Base-by-base conservation (phyloP, 768 basidiomycete genomes). In the Tricholoma hemisulphureum region DNA sequence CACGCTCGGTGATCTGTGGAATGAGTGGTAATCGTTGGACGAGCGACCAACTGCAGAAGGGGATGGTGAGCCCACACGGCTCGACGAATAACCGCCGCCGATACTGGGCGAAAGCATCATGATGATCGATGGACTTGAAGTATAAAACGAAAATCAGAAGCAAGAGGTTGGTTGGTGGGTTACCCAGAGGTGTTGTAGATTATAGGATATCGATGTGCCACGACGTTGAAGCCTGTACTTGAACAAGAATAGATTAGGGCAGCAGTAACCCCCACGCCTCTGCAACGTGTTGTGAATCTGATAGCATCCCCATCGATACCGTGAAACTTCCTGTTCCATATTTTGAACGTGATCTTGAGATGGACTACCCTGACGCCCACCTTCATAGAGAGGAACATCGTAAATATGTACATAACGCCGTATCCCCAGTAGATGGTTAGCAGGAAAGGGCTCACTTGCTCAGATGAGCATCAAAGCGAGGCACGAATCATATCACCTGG, bases 1-100 rank as follows among this genome's bases (percentile, higher is more conserved):
- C 24, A 74, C 63, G 56, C 79, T 80, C 16, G 77, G 73, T 9
- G 76, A 75, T 35, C 78, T 74, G 26, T 72, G 64, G 55, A 73
- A 76, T 18, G 14, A 6, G 14, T 75, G 63, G 18, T 77, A 69
- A 23, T 57, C 56, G 60, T 68, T 67, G 8, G 67, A 64, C 1
- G 57, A 48, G 46, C 63, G 63, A 45, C 60, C 58, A 41, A 60
- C 59, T 4, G 61, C 54, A 24, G 70, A 67, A 6, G 71, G 72
- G 13, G 65, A 65, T 9, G 73, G 68, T 1, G 73, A 71, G 39
- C 62, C 49, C 26, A 59, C 58, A 20, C 70, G 63, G 46, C 61
- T 60, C 23, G 53, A 54, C 37, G 53, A 54, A 28, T 49, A 49
- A 29, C 46, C 32, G 32, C 3, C 24, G 28, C 28, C 26, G 13